Conservation (phyloP, 2,329 filamentous ascomycete species). For the Periglandula ipomoeae region DNA sequence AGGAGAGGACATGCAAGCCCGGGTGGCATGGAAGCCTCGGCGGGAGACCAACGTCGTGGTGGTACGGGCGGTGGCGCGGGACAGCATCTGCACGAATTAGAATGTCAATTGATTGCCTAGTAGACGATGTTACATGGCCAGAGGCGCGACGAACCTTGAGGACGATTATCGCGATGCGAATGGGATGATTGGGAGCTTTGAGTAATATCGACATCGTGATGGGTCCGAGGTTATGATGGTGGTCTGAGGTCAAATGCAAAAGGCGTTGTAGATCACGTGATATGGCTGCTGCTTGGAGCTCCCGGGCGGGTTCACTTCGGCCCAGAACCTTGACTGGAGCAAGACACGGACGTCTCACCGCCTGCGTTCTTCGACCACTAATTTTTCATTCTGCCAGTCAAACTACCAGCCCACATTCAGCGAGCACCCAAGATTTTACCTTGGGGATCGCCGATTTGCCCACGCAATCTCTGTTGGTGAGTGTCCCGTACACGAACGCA, state of each 20-base stretch:
- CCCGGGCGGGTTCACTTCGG: neutral
- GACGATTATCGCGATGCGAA: slow-evolving; percentile 14
- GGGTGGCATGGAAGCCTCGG: slow-evolving; percentile 90
- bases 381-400: slow-evolving; percentile 20
- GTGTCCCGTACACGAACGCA: neutral
- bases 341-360: slow-evolving; percentile 13
- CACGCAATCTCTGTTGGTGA: neutral
- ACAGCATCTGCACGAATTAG: slow-evolving; percentile 59
- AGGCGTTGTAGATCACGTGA: slow-evolving; percentile 18
- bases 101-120: slow-evolving; percentile 29
- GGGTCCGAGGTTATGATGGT: slow-evolving; percentile 20
- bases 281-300: neutral
- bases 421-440: slow-evolving; percentile 2
- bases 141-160: slow-evolving; percentile 12
- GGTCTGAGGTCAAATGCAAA: slow-evolving; percentile 23
- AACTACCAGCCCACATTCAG: slow-evolving; percentile 14
- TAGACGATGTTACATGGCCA: neutral
- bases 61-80: slow-evolving; percentile 57
- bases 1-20: slow-evolving; percentile 73
- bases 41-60: slow-evolving; percentile 66
- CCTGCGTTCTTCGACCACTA: slow-evolving; percentile 9
- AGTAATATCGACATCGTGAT: slow-evolving; percentile 16
- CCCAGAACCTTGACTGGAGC: neutral
- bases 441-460: slow-evolving; percentile 6
- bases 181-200: slow-evolving; percentile 17